Evolutionary conservation across 805 yeast species (phyloP), one percentile per base, ranked within the genome.

Genomic region (Candida montana): DNA sequence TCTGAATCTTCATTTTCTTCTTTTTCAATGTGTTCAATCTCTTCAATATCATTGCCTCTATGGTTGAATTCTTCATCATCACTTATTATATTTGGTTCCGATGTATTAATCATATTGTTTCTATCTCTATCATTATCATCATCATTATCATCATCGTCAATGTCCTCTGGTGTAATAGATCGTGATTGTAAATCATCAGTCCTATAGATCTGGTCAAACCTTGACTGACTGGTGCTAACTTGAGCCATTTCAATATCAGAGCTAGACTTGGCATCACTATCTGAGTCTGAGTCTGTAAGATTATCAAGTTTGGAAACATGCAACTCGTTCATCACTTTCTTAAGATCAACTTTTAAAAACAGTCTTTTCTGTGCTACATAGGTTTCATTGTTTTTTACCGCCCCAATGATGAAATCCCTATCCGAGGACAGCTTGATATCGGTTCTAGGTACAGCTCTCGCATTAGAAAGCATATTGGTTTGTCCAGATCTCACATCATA

Each of bases 11-110:
- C 34, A 18, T 7, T 4, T n/a, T 30, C 20, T 16, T 9, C n/a
- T 17, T 6, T 12, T 5, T 19, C 18, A 30, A 19, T 30, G 17
- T 15, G 9, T 32, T 36, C 10, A 10, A 10, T 23, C n/a, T n/a
- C n/a, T n/a, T n/a, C n/a, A n/a, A n/a, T n/a, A n/a, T n/a, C n/a
- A n/a, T n/a, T n/a, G n/a, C n/a, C n/a, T n/a, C n/a, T n/a, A n/a
- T n/a, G n/a, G n/a, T n/a, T n/a, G n/a, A n/a, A n/a, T n/a, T 29
- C 20, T 7, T 34, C 31, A 31, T 37, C 38, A 19, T 30, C 38
- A 33, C 31, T 34, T 26, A 11, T 15, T 11, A 29, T 29, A 15
- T 15, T 29, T 5, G 29, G 7, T 7, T 8, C 13, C 11, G 29
- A 8, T n/a, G n/a, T n/a, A n/a, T n/a, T n/a, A n/a, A n/a, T n/a